Conservation (phyloP, 2,329 filamentous ascomycete genomes). For the Boeremia lycopersici region DNA sequence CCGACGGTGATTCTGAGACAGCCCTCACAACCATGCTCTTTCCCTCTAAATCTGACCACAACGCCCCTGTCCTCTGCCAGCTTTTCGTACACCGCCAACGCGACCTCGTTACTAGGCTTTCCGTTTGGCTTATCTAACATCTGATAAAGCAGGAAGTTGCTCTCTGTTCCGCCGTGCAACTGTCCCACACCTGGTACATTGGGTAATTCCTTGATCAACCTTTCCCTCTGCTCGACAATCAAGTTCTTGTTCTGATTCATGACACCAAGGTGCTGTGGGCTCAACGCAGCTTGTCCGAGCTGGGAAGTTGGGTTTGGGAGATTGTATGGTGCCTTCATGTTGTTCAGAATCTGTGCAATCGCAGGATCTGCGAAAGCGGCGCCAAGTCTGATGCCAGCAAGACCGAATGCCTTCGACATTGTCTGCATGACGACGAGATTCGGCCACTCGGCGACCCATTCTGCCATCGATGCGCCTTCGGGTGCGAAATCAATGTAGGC, state of each 20-base stretch:
- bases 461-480: constrained; percentile 78
- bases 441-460: constrained; percentile 90
- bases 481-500: constrained; percentile 95
- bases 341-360: constrained; percentile 84
- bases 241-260: constrained; percentile 75
- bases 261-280: constrained; percentile 67
- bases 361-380: constrained; percentile 78
- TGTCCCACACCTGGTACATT: constrained; percentile 77
- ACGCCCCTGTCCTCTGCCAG: constrained; percentile 87
- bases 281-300: constrained; percentile 76
- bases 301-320: constrained; percentile 86
- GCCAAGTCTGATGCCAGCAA: constrained; percentile 91
- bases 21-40: constrained; percentile 86
- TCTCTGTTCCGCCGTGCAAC: constrained; percentile 77
- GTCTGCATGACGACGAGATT: constrained; percentile 99
- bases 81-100: constrained; percentile 79
- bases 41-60: constrained; percentile 90
- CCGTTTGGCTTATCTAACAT: constrained; percentile 73
- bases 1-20: constrained; percentile 92
- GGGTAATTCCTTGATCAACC: constrained; percentile 75
- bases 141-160: constrained; percentile 92
- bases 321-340: constrained; percentile 95
- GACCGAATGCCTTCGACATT: constrained; percentile 94
- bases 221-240: constrained; percentile 77
- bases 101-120: constrained; percentile 77